phyloP scores from a whole-genome alignment of 176 grass and related monocot genomes.

The Ensete ventricosum region DNA sequence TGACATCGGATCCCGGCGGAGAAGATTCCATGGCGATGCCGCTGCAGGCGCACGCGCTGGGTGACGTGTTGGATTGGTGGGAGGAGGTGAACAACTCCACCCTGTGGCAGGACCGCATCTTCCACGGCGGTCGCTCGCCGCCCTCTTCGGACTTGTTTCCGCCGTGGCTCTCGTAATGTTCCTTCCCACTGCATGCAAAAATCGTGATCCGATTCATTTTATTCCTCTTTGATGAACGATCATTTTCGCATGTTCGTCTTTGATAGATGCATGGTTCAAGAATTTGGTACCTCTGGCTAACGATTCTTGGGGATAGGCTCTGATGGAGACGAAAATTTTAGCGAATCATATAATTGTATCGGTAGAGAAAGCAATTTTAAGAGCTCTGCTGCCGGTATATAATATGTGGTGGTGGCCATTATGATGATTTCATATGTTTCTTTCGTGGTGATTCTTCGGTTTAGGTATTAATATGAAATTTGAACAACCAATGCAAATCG shows the following conservation, averaged over 20 bases:
- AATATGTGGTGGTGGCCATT: too few species aligned
- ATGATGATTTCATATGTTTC: too few species aligned
- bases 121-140: constrained; percentile 42
- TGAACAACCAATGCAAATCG: too few species aligned
- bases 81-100: constrained; percentile 44
- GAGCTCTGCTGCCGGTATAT: not conserved
- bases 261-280: too few species aligned
- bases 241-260: not conserved
- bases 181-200: not conserved
- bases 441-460: too few species aligned
- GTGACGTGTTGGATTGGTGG: constrained; percentile 32
- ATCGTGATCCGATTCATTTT: not conserved
- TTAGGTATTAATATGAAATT: too few species aligned
- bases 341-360: not conserved
- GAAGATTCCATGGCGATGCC: not conserved
- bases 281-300: too few species aligned
- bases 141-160: constrained; percentile 47
- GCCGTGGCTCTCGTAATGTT: constrained; percentile 46
- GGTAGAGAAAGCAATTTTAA: not conserved
- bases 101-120: constrained; percentile 59
- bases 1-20: not conserved
- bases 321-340: not conserved
- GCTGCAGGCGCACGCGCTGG: not conserved
- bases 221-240: not conserved
- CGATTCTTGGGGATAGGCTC: not conserved